Evolutionary conservation across 306 rosid species (phyloP), one percentile per base, ranked within the genome.

Genomic region (Pyrus betulifolia): DNA sequence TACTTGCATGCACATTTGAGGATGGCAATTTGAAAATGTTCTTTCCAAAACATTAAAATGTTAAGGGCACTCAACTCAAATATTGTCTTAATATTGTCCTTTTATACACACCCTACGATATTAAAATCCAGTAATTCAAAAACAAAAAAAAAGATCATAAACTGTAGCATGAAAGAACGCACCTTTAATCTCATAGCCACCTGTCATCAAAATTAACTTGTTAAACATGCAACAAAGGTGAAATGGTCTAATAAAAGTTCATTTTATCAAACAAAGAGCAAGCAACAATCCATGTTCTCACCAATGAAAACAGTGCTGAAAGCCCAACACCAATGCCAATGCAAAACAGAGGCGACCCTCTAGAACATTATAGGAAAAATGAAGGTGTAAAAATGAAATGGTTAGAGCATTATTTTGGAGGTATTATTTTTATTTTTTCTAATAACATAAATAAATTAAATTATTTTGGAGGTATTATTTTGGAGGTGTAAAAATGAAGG

Each of bases 291-390:
- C 30, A 15, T 52, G 71, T 83, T 85, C 97, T 89, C 88, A 96
- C 99, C 93, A 86, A 74, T 77, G 99, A 86, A 85, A 92, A 96
- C 8, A 96, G 76, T 51, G 93, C 98, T 59, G 99, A 93, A 61
- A 96, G 84, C 76, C 93, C 99, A 85, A 96, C 97, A 61, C 99
- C 98, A 75, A 88, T 90, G 3, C 96, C 91, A 59, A 96, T 87
- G 96, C 99, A 93, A 78, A 96, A 93, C 71, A 96, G 93, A 54
- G 96, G 99, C 11, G 97, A 89, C 72, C 98, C 99, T 64, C 99
- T 96, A 72, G n/a, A 30, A 31, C 82, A 77, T 74, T 18, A 23
- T 31, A 42, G 33, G 45, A 5, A 33, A 33, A 35, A 65, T 63
- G 23, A 79, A 67, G 65, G 78, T 60, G 52, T 82, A 70, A 11